phyloP scores from a whole-genome alignment of 352 stramenopile genomes.

The Phytophthora chlamydospora region DNA sequence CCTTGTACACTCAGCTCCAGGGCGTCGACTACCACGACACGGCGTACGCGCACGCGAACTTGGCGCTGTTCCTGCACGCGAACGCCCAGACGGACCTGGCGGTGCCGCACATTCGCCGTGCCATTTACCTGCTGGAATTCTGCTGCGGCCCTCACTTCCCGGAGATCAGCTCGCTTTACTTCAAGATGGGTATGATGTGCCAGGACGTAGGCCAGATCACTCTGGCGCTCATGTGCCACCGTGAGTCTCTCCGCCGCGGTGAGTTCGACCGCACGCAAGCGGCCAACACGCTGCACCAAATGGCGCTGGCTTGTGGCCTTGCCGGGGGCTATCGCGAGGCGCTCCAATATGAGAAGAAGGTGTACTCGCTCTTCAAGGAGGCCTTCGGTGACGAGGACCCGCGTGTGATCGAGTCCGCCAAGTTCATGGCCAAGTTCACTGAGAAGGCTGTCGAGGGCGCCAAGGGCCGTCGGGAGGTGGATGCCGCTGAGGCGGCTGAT shows the following conservation, averaged over 20 bases:
- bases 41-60: conserved; percentile 89
- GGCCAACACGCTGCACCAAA: conserved; percentile 88
- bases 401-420: conserved; percentile 77
- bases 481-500: conserved; percentile 77
- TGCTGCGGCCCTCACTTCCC: conserved; percentile 90
- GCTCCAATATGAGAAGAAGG: conserved; percentile 91
- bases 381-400: conserved; percentile 82
- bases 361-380: conserved; percentile 85
- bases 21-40: conserved; percentile 94
- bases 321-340: conserved; percentile 86
- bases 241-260: conserved; percentile 85
- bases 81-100: conserved; percentile 86
- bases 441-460: conserved; percentile 88
- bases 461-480: conserved; percentile 79
- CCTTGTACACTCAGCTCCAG: conserved; percentile 92
- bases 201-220: conserved; percentile 89
- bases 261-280: conserved; percentile 89
- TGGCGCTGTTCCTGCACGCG: conserved; percentile 92
- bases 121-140: conserved; percentile 94
- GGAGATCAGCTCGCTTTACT: conserved; percentile 90
- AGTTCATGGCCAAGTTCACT: conserved; percentile 89
- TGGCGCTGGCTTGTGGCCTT: conserved; percentile 82
- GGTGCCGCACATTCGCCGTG: conserved; percentile 89
- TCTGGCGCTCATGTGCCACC: conserved; percentile 88
- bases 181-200: conserved; percentile 96